Base-by-base conservation (phyloP, 805 yeast genomes). In the Sporopachydermia lactativora region DNA sequence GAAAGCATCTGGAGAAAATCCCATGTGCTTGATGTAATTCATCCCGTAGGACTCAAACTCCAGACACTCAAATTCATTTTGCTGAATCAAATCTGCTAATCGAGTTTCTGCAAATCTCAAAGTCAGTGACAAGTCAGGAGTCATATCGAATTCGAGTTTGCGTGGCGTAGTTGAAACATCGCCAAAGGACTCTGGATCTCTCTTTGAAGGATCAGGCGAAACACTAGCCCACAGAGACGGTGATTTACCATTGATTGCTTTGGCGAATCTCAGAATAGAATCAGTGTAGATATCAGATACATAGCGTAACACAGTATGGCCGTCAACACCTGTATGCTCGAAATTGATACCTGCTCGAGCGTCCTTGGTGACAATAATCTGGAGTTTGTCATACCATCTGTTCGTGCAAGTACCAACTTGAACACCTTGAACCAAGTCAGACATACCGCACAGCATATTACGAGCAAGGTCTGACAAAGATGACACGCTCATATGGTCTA, bases 391-490 rank as follows among this genome's bases (percentile, higher is more conserved):
- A 56, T 85, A 86, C 96, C 95, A 86, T 56, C 96, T 66, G 59
- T 86, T 86, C 24, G 95, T 81, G 61, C 96, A 85, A 3, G 96
- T 84, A 44, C 96, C 96, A 24, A 81, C 79, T 61, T 86, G 96
- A 39, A 85, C 77, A 50, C 95, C 95, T 49, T 81, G 73, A 46
- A 82, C 83, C 34, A 86, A 64, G 31, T 70, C 71, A 8, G 85
- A 77, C 44, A 81, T 72, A 4, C 96, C 96, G 58, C 96, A 86
- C 36, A 86, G 70, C 79, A 84, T 80, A 54, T 86, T 85, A 54
- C 80, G 78, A 13, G 92, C 74, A 51, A 86, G 61, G 43, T 80
- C 81, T 15, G 62, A 44, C 3, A 58, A 48, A 45, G 75, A 71
- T 42, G 72, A 70, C 39, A 83, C 68, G 41, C 72, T 75, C 19